Evolutionary conservation across 257 asterid species (phyloP).

Genomic region (Haberlea rhodopensis): DNA sequence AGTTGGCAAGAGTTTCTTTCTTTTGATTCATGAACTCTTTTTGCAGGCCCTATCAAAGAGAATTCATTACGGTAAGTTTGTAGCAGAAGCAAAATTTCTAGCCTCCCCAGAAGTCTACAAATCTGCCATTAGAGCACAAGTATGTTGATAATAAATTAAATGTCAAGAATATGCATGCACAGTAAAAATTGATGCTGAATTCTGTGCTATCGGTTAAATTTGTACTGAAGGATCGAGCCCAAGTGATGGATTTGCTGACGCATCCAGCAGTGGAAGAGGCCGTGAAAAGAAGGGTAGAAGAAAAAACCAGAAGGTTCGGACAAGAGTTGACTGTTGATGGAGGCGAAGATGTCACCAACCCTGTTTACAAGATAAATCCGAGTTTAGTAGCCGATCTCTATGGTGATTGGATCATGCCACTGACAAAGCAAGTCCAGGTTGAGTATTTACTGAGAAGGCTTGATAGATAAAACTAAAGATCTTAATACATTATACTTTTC

Average conservation of each 20-base stretch:
- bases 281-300: conserved; percentile 65
- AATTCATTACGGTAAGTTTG: neutral
- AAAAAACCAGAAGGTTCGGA: conserved; percentile 73
- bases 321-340: conserved; percentile 48
- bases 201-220: neutral
- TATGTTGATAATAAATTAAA: conserved; percentile 24
- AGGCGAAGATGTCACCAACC: conserved; percentile 34
- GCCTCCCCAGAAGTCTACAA: neutral
- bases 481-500: too few relatives aligned
- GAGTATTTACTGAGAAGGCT: conserved; percentile 75
- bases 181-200: neutral
- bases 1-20: neutral
- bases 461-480: conserved; percentile 31
- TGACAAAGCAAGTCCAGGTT: conserved; percentile 89
- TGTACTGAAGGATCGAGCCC: conserved; percentile 48
- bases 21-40: neutral
- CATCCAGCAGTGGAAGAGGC: conserved; percentile 73
- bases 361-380: conserved; percentile 73
- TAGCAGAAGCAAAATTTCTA: neutral
- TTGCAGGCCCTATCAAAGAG: neutral
- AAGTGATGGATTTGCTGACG: conserved; percentile 66
- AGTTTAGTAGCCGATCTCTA: conserved; percentile 64
- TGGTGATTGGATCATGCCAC: conserved; percentile 92
- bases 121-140: conserved; percentile 36
- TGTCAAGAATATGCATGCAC: neutral